Base-by-base conservation (phyloP, 495 filamentous ascomycete genomes). In the Arthonia radiata region DNA sequence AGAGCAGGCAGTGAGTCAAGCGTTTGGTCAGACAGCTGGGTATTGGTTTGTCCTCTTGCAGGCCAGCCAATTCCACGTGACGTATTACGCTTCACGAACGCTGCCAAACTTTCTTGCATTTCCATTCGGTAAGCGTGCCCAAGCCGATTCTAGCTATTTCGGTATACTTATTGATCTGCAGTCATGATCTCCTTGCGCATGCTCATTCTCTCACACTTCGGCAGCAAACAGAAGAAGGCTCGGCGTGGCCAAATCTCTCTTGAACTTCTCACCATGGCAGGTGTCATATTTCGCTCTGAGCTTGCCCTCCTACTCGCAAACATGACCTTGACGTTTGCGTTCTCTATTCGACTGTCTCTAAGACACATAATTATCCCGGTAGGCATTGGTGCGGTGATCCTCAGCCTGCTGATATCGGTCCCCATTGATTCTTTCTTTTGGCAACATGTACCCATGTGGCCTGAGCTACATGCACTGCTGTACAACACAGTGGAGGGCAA, bases 21-120 rank as follows among this genome's bases (percentile, higher is more conserved):
- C 67, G 12, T 91, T 75, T 39, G 83, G 89, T 5, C 50, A 49
- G 18, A 50, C 53, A 5, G 58, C 71, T 3, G 76, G 71, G 13
- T 58, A 67, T 32, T 94, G 83, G 78, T 99, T 78, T 45, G 44
- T 72, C 4, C 31, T 86, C 27, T 57, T 94, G 18, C 81, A 86
- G 35, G 61, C 64, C 0, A 73, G 69, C 46, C 82, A 92, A 42
- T 94, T 99, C 43, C 86, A 94, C 51, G 48, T 91, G 27, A 61
- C 86, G 27, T 94, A 78, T 55, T 99, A 94, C 47, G 78, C 89
- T 10, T 89, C 78, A 5, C 59, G 89, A 28, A 79, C 80, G 1
- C 53, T 99, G 16, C 89, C 86, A 3, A 99, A 99, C 43, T 92
- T 86, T 66, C 93, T 93, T 44, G 86, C 86, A 25, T 82, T 99